Evolutionary conservation across 1,139 yeast species (phyloP).

Genomic region (Torulaspora pretoriensis): DNA sequence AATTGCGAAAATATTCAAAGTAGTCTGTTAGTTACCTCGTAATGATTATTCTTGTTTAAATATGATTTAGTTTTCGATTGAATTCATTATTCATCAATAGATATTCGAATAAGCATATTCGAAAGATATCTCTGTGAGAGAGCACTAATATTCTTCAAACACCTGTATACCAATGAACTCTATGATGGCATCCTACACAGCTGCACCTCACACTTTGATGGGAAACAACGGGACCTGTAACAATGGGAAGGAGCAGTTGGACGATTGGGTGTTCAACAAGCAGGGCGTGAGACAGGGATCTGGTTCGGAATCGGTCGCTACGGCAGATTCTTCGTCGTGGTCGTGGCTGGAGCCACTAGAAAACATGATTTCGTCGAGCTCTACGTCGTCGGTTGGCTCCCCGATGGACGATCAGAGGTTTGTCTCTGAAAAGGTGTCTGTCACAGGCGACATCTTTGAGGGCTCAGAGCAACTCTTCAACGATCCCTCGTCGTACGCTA

Average conservation of each 20-base stretch:
- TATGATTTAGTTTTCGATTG: conserved; percentile 3
- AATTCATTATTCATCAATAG: conserved; percentile 1
- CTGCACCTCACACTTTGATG: conserved; percentile 7
- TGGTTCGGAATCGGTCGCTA: conserved; percentile 12
- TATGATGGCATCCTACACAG: conserved; percentile 3
- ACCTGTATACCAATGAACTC: conserved; percentile 3
- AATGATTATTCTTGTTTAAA: conserved; percentile 1
- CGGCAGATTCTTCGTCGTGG: conserved; percentile 16
- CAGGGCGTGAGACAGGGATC: conserved; percentile 8
- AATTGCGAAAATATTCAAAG: not conserved
- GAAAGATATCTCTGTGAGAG: conserved; percentile 3
- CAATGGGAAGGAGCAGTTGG: conserved; percentile 6
- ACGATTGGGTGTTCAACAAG: conserved; percentile 16
- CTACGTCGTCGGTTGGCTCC: conserved; percentile 29
- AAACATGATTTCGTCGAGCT: conserved; percentile 25
- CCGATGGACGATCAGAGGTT: conserved; percentile 16
- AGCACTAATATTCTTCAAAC: conserved; percentile 1
- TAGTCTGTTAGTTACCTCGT: not conserved
- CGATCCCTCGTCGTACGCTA: conserved; percentile 13
- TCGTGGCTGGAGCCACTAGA: conserved; percentile 33
- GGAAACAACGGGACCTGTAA: not conserved
- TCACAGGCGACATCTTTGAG: conserved; percentile 3
- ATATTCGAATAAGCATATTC: conserved; percentile 4
- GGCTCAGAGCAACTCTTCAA: conserved; percentile 8
- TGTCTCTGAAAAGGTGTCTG: not conserved